These are phyloP conservation scores for Trichomonascus vanleenenianus DNA, from an alignment of 805 yeast species.

Conservation along the genomic window DNA sequence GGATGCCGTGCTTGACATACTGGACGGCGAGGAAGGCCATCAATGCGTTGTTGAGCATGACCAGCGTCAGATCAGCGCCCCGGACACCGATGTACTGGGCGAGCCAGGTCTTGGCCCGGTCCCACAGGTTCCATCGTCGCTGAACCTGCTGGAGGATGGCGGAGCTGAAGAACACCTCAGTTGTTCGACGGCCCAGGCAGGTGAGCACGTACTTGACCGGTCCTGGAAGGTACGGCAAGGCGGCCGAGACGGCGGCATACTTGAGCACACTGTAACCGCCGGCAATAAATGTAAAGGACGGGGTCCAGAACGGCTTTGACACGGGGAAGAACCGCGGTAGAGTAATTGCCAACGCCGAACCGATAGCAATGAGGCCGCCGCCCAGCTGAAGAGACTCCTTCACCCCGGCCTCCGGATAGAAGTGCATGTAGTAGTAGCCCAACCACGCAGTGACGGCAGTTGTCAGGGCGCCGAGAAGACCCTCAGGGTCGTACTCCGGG, in stretches of 20 bases:
- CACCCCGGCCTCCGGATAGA: constrained; percentile 12
- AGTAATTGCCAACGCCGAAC: constrained; percentile 22
- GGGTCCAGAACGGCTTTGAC: constrained; percentile 33
- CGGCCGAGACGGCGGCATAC: constrained; percentile 18
- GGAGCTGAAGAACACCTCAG: constrained; percentile 26
- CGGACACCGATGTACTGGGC: constrained; percentile 12
- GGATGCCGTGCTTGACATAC: constrained; percentile 14
- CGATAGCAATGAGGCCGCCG: constrained; percentile 22
- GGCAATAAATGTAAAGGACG: constrained; percentile 27
- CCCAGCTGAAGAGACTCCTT: constrained; percentile 22
- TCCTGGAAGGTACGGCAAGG: constrained; percentile 24
- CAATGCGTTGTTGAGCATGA: constrained; percentile 14
- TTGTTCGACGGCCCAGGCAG: constrained; percentile 25
- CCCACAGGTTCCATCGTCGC: constrained; percentile 4
- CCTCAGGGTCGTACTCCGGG: constrained; percentile 31
- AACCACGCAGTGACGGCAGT: constrained; percentile 32
- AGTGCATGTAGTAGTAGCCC: constrained; percentile 27
- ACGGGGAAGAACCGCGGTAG: constrained; percentile 27
- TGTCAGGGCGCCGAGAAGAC: constrained; percentile 29
- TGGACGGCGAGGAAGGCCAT: constrained; percentile 15
- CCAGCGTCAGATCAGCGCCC: constrained; percentile 13
- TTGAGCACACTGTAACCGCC: constrained; percentile 28
- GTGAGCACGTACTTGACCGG: constrained; percentile 13
- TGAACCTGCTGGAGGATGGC: constrained; percentile 14
- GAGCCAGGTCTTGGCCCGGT: constrained; percentile 3